Conservation (phyloP, 1,284 basidiomycete genomes). For the Cerioporus squamosus region DNA sequence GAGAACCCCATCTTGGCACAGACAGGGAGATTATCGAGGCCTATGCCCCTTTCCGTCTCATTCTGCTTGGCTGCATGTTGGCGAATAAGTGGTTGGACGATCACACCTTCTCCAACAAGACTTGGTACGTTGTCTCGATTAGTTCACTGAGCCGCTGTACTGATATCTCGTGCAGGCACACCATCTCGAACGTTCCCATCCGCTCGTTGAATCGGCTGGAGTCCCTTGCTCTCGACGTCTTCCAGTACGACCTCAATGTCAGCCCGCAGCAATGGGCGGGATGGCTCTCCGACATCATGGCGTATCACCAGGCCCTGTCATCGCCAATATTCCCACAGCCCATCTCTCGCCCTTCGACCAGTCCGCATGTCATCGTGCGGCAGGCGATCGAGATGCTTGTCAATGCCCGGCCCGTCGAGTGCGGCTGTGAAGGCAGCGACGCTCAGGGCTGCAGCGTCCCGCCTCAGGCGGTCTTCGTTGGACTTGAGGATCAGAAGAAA, state of each 20-base stretch:
- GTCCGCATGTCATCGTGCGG: conserved; percentile 67
- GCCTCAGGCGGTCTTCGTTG: conserved; percentile 70
- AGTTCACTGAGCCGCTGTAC: not conserved
- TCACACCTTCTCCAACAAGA: conserved; percentile 92
- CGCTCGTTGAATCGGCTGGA: conserved; percentile 72
- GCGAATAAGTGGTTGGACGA: conserved; percentile 94
- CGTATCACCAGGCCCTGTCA: conserved; percentile 65
- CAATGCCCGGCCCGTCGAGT: conserved; percentile 43
- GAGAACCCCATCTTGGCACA: conserved; percentile 46
- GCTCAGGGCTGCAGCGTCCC: conserved; percentile 27
- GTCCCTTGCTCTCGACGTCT: conserved; percentile 68
- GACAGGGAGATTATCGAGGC: conserved; percentile 59
- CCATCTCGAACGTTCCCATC: conserved; percentile 75
- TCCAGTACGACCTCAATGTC: conserved; percentile 71
- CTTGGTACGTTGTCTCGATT: conserved; percentile 63
- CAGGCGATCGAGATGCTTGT: conserved; percentile 72
- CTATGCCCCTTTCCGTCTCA: conserved; percentile 68
- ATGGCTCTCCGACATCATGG: conserved; percentile 68
- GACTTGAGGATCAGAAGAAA: conserved; percentile 62
- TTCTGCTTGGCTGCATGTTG: conserved; percentile 85
- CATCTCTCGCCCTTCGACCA: conserved; percentile 76
- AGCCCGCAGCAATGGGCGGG: conserved; percentile 63
- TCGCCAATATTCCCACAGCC: conserved; percentile 67
- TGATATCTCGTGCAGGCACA: conserved; percentile 56
- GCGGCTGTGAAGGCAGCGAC: conserved; percentile 13